Evolutionary conservation across 805 yeast species (phyloP), one percentile per base, ranked within the genome.

Genomic region (Geotrichum ghanense): DNA sequence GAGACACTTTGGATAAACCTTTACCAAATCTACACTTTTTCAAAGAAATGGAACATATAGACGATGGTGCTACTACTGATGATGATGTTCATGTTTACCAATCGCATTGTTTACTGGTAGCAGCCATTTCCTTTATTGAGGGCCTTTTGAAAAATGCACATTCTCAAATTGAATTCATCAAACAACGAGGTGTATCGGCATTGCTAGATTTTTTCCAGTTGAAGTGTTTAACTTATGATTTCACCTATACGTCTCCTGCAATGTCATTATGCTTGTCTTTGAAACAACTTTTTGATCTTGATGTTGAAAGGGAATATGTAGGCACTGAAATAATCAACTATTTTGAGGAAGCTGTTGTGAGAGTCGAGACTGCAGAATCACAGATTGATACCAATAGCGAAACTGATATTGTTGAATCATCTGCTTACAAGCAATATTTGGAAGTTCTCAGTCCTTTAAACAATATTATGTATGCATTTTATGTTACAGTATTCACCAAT

Each of bases 1-100:
- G 54, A 7, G 37, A 21, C 51, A 57, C 22, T 69, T 69, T 1
- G 66, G 71, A 1, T 58, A 67, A 48, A 3, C 25, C 48, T 4
- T 19, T 44, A n/a, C 31, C 25, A n/a, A 39, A 39, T 22, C 6
- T 21, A 19, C 23, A 22, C 14, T 21, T 22, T 12, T 22, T 39
- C 24, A 21, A 39, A 21, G 42, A 39, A 39, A 39, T 22, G 42
- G 42, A 39, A 39, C 35, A 37, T 14, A 43, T 37, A 12, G 34
- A 37, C 26, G 42, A 39, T 21, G 42, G 25, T 5, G 21, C 19
- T 39, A 22, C 23, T 4, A 20, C 25, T n/a, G 42, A 39, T 14
- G 25, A 39, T 6, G 23, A 20, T 9, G 5, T 21, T 5, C 25
- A 39, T 12, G 42, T 39, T 39, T 43, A 26, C 22, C 45, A 25